Evolutionary conservation across 2,329 filamentous ascomycete species (phyloP).

Genomic region (Coniochaeta sp.): DNA sequence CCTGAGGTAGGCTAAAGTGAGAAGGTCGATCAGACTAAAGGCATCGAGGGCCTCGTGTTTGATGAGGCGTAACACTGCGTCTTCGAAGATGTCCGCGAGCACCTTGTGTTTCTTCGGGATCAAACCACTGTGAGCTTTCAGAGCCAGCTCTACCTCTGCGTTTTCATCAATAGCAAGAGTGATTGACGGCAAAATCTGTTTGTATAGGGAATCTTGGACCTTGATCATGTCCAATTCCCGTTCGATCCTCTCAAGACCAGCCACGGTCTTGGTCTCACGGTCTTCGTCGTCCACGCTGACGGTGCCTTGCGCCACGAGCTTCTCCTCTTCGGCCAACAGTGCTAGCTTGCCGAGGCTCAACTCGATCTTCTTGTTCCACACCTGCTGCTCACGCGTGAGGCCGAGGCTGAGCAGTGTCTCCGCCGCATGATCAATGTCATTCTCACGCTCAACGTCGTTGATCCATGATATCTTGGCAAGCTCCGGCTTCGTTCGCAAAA

Average conservation of each 20-base stretch:
- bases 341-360: conserved; percentile 82
- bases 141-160: conserved; percentile 68
- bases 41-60: conserved; percentile 65
- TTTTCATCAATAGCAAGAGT: conserved; percentile 70
- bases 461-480: conserved; percentile 87
- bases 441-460: conserved; percentile 75
- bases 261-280: conserved; percentile 21
- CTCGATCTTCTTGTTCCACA: conserved; percentile 93
- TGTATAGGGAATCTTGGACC: conserved; percentile 73
- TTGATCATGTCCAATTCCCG: conserved; percentile 60
- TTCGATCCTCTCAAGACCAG: conserved; percentile 47
- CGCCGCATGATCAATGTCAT: conserved; percentile 67
- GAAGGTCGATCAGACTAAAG: conserved; percentile 59
- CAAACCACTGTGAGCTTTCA: conserved; percentile 56
- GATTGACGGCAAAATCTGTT: conserved; percentile 61
- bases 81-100: conserved; percentile 64
- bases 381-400: conserved; percentile 62
- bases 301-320: conserved; percentile 16
- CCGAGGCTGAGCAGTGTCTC: conserved; percentile 65
- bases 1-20: conserved; percentile 63
- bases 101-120: conserved; percentile 55
- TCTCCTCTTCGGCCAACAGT: conserved; percentile 53
- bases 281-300: conserved; percentile 12
- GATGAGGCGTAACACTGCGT: conserved; percentile 62
- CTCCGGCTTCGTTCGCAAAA: conserved; percentile 63